Percentiles rank a stretch among this genome's conserved stretches.
phyloP scores from a whole-genome alignment of 1,284 basidiomycete species.

The Sporisorium exsertum region DNA sequence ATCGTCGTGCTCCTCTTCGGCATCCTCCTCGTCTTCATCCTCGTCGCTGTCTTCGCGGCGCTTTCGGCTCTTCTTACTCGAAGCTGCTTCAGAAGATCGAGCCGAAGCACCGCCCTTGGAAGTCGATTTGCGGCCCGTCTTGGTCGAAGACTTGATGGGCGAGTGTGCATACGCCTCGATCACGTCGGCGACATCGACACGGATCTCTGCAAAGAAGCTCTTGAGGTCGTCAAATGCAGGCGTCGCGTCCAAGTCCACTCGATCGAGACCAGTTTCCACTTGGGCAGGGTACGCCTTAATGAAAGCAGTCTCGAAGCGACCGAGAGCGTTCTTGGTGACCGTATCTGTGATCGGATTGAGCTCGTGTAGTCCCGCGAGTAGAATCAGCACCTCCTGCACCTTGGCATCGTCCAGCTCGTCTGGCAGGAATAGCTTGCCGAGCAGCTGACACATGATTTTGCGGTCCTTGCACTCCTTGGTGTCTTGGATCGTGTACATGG shows the following conservation, averaged over 20 bases:
- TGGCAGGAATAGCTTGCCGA: conserved; percentile 82
- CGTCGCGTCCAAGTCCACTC: conserved; percentile 24
- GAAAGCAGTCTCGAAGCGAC: conserved; percentile 75
- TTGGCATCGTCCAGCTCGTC: conserved; percentile 74
- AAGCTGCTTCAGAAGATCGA: conserved; percentile 18
- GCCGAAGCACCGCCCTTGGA: conserved; percentile 19
- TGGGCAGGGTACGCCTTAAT: conserved; percentile 53
- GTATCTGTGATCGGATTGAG: conserved; percentile 72
- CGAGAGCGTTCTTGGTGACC: conserved; percentile 78
- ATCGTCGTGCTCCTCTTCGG: conserved; percentile 25
- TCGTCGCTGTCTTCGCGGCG: conserved; percentile 21
- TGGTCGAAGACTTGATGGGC: conserved; percentile 22
- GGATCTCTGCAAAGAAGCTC: conserved; percentile 37
- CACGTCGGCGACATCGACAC: conserved; percentile 24
- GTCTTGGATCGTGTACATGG: conserved; percentile 73
- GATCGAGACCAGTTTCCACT: conserved; percentile 30
- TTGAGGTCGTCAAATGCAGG: conserved; percentile 22
- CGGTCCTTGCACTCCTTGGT: conserved; percentile 72
- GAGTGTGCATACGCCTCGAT: conserved; percentile 23
- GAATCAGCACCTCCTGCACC: conserved; percentile 42
- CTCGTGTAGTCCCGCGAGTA: conserved; percentile 44
- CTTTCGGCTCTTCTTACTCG: conserved; percentile 22
- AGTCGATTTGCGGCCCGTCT: conserved; percentile 33
- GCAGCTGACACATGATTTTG: conserved; percentile 82
- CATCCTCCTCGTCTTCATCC: conserved; percentile 25